Evolutionary conservation across 2,329 filamentous ascomycete species (phyloP).

Genomic region (Pestalotiopsis sp.): DNA sequence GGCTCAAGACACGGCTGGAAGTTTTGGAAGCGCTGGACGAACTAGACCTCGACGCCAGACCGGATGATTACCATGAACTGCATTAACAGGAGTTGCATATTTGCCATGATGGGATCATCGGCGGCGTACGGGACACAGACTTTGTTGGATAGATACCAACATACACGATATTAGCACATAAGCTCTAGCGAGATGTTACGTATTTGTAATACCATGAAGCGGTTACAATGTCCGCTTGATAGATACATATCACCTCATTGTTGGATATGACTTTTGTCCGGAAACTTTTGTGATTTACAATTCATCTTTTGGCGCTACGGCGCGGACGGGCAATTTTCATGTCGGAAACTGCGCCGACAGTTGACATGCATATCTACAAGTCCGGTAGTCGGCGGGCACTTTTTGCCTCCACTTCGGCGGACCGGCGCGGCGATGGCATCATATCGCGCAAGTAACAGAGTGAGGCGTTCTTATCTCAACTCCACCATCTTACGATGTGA

Average conservation of each 20-base stretch:
- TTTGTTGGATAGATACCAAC: neutral
- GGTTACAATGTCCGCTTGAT: neutral
- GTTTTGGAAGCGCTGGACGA: constrained; percentile 56
- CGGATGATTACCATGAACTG: neutral
- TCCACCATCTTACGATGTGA: constrained; percentile 1
- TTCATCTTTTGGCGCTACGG: neutral
- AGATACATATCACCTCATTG: neutral
- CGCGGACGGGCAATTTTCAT: neutral
- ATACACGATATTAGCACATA: constrained; percentile 1
- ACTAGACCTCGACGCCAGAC: neutral
- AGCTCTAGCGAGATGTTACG: neutral
- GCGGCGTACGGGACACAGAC: neutral
- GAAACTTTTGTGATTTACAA: neutral
- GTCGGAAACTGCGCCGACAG: neutral
- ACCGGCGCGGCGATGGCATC: constrained; percentile 8
- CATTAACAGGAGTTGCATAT: constrained; percentile 2
- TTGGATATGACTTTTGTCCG: neutral
- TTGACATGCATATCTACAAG: neutral
- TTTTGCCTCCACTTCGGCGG: constrained; percentile 1
- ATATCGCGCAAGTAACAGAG: neutral
- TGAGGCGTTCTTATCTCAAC: neutral
- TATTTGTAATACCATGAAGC: constrained; percentile 3
- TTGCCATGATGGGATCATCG: neutral
- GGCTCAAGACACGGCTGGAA: constrained; percentile 53
- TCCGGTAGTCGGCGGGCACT: neutral